Conservation (phyloP, 2,329 filamentous ascomycete species). For the Phyllosticta ampelicida region DNA sequence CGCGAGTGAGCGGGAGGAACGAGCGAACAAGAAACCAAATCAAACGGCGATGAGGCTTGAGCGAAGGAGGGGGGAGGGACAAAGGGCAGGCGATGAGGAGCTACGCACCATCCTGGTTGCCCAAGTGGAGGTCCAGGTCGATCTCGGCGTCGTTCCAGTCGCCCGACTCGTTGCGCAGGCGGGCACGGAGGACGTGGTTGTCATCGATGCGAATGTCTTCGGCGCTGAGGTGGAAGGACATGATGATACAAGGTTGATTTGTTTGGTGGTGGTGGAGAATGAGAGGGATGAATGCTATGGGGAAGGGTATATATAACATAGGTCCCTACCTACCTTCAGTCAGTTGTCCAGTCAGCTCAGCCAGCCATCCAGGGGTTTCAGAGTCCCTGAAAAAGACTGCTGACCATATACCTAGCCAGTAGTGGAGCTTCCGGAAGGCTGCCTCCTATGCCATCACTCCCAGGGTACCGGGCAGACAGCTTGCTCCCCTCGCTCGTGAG, state of each 20-base stretch:
- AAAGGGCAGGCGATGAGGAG: not conserved
- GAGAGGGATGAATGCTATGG: not conserved
- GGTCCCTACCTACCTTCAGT: too few relatives aligned
- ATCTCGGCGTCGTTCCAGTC: slow-evolving; percentile 36
- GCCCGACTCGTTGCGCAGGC: slow-evolving; percentile 32
- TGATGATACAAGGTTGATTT: slow-evolving; percentile 16
- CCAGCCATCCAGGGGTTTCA: too few relatives aligned
- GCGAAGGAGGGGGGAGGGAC: not conserved
- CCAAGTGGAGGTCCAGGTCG: slow-evolving; percentile 41
- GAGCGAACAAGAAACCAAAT: too few relatives aligned
- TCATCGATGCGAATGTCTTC: slow-evolving; percentile 40
- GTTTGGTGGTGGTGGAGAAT: slow-evolving; percentile 4
- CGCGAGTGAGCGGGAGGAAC: not conserved
- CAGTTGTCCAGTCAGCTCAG: too few relatives aligned
- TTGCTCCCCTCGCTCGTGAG: too few relatives aligned
- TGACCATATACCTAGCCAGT: too few relatives aligned
- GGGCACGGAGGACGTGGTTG: slow-evolving; percentile 38
- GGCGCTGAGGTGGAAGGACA: slow-evolving; percentile 43
- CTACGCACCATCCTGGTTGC: slow-evolving; percentile 40
- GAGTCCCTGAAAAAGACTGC: too few relatives aligned
- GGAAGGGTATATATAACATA: too few relatives aligned
- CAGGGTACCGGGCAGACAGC: too few relatives aligned
- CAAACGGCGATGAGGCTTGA: too few relatives aligned
- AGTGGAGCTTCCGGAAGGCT: too few relatives aligned
- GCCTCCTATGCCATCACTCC: too few relatives aligned